Conservation (phyloP, 306 rosid genomes). For the Betula pendula region DNA sequence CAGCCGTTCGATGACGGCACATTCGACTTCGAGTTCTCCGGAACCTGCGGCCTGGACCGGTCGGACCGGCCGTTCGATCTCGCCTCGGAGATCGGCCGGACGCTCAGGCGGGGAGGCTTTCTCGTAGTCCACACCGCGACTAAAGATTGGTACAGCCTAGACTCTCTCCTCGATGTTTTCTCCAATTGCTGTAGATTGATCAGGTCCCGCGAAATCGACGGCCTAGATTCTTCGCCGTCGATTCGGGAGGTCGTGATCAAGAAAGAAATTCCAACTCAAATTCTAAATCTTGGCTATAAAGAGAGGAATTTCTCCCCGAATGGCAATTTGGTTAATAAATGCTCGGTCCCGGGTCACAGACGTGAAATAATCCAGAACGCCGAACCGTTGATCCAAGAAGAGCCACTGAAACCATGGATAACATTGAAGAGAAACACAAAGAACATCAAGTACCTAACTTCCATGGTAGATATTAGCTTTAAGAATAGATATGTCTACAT, state of each 20-base stretch:
- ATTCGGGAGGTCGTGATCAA: constrained; percentile 49
- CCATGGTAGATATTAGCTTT: constrained; percentile 54
- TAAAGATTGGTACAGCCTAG: constrained; percentile 49
- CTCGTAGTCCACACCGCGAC: constrained; percentile 42
- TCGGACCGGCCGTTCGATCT: constrained; percentile 28
- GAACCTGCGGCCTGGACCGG: constrained; percentile 26
- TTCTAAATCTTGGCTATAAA: not conserved
- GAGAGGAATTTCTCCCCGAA: not conserved
- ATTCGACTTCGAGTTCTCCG: constrained; percentile 53
- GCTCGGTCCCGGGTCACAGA: constrained; percentile 36
- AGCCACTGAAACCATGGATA: constrained; percentile 57
- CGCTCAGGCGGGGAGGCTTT: constrained; percentile 53
- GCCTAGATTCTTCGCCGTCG: constrained; percentile 33
- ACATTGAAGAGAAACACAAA: constrained; percentile 41
- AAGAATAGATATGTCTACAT: constrained; percentile 53
- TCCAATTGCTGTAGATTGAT: constrained; percentile 36
- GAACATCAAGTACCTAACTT: constrained; percentile 51
- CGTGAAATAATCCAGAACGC: constrained; percentile 40
- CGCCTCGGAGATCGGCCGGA: constrained; percentile 42
- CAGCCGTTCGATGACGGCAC: constrained; percentile 32
- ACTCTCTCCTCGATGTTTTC: constrained; percentile 54
- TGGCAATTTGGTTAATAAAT: constrained; percentile 22
- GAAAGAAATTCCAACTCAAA: constrained; percentile 17
- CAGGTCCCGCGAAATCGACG: constrained; percentile 43
- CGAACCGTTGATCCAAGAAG: constrained; percentile 40